Evolutionary conservation across 2,329 filamentous ascomycete genomes (phyloP).

Genomic region (Talaromyces islandicus): DNA sequence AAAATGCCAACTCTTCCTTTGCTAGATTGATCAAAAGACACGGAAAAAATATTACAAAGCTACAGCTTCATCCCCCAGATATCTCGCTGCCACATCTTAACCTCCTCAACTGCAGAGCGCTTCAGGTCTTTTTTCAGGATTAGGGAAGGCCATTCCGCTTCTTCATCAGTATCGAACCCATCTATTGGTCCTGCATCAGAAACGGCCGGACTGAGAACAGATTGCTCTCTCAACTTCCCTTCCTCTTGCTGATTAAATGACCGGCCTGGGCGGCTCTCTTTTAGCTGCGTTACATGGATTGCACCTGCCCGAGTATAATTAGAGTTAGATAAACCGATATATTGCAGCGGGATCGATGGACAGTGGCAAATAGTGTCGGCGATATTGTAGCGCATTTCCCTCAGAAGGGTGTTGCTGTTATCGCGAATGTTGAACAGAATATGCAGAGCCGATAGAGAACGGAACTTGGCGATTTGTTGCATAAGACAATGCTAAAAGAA

Average conservation of each 20-base stretch:
- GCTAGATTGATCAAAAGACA: neutral
- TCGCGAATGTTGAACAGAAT: constrained; percentile 13
- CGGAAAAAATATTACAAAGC: neutral
- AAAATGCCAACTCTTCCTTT: neutral
- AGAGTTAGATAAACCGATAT: constrained; percentile 17
- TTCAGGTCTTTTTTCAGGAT: neutral
- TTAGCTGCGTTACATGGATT: constrained; percentile 4
- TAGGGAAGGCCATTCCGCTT: neutral
- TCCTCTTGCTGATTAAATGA: neutral
- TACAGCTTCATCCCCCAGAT: constrained; percentile 14
- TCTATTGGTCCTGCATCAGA: neutral
- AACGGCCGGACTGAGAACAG: neutral
- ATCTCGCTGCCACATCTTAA: constrained; percentile 21
- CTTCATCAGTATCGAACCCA: neutral
- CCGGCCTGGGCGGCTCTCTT: neutral
- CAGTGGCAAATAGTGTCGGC: constrained; percentile 17
- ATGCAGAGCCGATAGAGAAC: constrained; percentile 18
- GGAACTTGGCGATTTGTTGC: constrained; percentile 15
- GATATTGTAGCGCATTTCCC: constrained; percentile 15
- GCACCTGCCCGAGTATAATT: constrained; percentile 6
- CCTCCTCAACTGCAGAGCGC: constrained; percentile 10
- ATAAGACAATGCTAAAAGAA: constrained; percentile 16
- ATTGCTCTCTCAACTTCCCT: neutral
- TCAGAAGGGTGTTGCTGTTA: constrained; percentile 12
- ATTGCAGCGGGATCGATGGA: constrained; percentile 15